A percentile compares a stretch with the other conserved stretches of the same genome.
phyloP scores from a whole-genome alignment of 805 yeast species.

The Wickerhamiella hasegawae region DNA sequence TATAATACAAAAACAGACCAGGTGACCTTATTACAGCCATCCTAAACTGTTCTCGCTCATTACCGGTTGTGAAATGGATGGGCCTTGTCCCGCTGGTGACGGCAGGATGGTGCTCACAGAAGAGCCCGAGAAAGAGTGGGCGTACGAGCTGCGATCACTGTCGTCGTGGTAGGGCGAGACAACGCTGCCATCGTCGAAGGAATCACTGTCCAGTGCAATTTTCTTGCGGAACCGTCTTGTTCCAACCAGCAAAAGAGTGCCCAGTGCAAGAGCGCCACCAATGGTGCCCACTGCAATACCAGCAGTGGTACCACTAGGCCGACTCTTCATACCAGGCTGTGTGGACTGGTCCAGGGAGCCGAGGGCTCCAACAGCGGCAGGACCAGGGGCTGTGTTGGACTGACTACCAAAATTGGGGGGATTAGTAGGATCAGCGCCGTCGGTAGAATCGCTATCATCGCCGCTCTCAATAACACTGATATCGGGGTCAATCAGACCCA shows the following conservation, averaged over 20 bases:
- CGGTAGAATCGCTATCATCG: background rate
- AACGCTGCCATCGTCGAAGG: background rate
- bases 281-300: slow-evolving; percentile 78
- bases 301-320: slow-evolving; percentile 31
- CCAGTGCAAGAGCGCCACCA: slow-evolving; percentile 54
- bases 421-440: slow-evolving; percentile 7
- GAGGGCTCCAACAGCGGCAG: slow-evolving; percentile 15
- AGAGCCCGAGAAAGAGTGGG: slow-evolving; percentile 1
- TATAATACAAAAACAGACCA: background rate
- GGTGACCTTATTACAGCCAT: slow-evolving; percentile 4
- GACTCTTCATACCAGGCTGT: slow-evolving; percentile 22
- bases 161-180: slow-evolving; percentile 5
- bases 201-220: slow-evolving; percentile 3
- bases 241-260: slow-evolving; percentile 34
- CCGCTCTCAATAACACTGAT: slow-evolving; percentile 18
- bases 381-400: slow-evolving; percentile 13
- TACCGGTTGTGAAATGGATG: slow-evolving; percentile 9
- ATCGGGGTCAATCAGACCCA: slow-evolving; percentile 54
- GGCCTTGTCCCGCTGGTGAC: slow-evolving; percentile 1
- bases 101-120: slow-evolving; percentile 3
- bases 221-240: slow-evolving; percentile 5
- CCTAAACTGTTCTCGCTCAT: slow-evolving; percentile 11
- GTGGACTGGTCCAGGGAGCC: slow-evolving; percentile 22
- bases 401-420: slow-evolving; percentile 2
- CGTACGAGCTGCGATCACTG: slow-evolving; percentile 2